These are phyloP conservation scores for Pyrus betulifolia DNA, from an alignment of 306 rosid species.

Conservation along the genomic window DNA sequence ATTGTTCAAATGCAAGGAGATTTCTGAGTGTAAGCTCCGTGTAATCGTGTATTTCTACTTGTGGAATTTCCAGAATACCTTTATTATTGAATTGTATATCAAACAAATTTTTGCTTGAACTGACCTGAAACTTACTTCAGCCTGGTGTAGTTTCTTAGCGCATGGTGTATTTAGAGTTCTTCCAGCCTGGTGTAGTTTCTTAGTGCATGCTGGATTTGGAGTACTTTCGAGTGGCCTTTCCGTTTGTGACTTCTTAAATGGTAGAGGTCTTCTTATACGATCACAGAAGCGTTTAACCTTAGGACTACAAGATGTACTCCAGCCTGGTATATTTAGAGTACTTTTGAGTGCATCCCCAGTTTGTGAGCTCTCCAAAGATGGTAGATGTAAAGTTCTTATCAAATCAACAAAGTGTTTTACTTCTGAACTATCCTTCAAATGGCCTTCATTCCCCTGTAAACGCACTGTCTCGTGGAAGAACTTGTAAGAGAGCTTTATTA, in stretches of 20 bases:
- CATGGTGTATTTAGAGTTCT: conserved; percentile 1
- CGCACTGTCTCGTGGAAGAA: conserved; percentile 6
- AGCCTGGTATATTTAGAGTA: too few relatives aligned
- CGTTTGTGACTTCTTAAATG: background rate
- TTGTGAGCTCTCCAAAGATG: background rate
- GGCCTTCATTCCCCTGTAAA: background rate
- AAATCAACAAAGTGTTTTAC: background rate
- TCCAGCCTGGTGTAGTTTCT: too few relatives aligned
- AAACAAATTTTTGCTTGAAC: conserved; percentile 15
- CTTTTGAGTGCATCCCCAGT: too few relatives aligned
- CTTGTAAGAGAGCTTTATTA: conserved; percentile 12
- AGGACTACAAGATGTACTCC: too few relatives aligned
- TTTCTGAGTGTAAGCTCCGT: conserved; percentile 17
- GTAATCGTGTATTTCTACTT: background rate
- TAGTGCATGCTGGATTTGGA: too few relatives aligned
- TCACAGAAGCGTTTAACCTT: too few relatives aligned
- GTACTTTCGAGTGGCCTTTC: background rate
- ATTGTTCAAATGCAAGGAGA: conserved; percentile 21
- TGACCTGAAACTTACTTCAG: conserved; percentile 23
- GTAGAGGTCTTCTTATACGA: too few relatives aligned
- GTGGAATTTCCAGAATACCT: conserved; percentile 26
- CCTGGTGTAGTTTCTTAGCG: conserved; percentile 17
- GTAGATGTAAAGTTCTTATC: conserved; percentile 13
- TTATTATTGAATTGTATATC: conserved; percentile 7
- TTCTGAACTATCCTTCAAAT: background rate